Evolutionary conservation across 2,329 filamentous ascomycete genomes (phyloP).

Genomic region (Aspergillus tanneri): DNA sequence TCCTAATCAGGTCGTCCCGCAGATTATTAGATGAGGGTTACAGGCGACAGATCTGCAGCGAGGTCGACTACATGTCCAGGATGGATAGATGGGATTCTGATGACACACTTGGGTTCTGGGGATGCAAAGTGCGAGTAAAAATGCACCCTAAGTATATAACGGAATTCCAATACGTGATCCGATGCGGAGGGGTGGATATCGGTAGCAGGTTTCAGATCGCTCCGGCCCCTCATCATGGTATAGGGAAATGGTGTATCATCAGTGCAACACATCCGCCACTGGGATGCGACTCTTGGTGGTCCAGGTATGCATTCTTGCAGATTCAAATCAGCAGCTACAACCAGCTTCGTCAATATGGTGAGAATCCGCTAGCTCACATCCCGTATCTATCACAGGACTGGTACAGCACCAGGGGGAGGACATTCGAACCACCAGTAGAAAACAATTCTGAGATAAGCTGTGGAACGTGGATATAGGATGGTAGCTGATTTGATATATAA

Average conservation of each 20-base stretch:
- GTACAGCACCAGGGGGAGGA: too few relatives aligned
- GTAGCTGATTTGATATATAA: too few relatives aligned
- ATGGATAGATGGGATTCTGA: neutral
- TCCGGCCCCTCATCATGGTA: neutral
- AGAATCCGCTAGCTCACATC: neutral
- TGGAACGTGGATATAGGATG: too few relatives aligned
- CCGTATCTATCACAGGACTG: neutral
- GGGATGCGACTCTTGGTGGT: neutral
- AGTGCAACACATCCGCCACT: neutral
- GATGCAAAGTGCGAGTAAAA: neutral
- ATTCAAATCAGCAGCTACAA: neutral
- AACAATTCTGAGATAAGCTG: too few relatives aligned
- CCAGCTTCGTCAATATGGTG: neutral
- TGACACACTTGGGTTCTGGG: neutral
- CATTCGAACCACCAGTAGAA: too few relatives aligned
- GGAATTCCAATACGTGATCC: neutral
- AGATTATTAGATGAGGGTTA: neutral
- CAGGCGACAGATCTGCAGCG: neutral
- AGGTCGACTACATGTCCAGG: neutral
- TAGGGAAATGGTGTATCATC: neutral
- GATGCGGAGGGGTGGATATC: neutral
- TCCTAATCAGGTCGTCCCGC: too few relatives aligned
- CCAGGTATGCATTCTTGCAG: neutral
- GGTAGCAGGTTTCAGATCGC: neutral
- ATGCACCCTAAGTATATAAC: neutral